These are phyloP conservation scores for Phytophthora cactorum DNA, from an alignment of 352 stramenopile species.

Conservation along the genomic window DNA sequence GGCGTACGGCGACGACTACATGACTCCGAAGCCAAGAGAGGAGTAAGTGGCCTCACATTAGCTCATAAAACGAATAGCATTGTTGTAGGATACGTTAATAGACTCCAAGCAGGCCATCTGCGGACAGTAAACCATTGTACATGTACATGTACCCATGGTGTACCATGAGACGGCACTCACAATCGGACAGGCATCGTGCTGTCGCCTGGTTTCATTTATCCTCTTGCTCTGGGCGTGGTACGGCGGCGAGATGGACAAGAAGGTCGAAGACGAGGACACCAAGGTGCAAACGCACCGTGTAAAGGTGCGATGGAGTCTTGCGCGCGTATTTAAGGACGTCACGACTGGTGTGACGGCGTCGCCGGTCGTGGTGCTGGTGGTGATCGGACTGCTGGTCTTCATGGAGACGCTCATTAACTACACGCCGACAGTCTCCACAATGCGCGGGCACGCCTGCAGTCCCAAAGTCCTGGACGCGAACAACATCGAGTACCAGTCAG, in stretches of 20 bases:
- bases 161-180: constrained; percentile 3
- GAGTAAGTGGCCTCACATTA: background rate
- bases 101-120: background rate
- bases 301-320: background rate
- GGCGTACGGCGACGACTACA: constrained; percentile 43
- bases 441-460: constrained; percentile 1
- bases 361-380: constrained; percentile 10
- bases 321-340: background rate
- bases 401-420: constrained; percentile 10
- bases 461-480: constrained; percentile 15
- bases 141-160: background rate
- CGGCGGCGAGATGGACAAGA: constrained; percentile 1
- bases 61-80: constrained; percentile 6
- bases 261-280: background rate
- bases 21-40: constrained; percentile 26
- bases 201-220: constrained; percentile 8
- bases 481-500: constrained; percentile 19
- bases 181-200: constrained; percentile 1
- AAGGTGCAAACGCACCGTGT: background rate
- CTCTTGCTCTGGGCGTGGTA: background rate
- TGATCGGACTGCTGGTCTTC: constrained; percentile 8
- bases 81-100: constrained; percentile 11
- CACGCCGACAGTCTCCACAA: background rate
- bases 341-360: background rate
- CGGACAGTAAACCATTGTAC: no score